Percentiles rank a stretch among this genome's conserved stretches.
Conservation (phyloP, 2,329 filamentous ascomycete species). For the Nothopassalora personata region DNA sequence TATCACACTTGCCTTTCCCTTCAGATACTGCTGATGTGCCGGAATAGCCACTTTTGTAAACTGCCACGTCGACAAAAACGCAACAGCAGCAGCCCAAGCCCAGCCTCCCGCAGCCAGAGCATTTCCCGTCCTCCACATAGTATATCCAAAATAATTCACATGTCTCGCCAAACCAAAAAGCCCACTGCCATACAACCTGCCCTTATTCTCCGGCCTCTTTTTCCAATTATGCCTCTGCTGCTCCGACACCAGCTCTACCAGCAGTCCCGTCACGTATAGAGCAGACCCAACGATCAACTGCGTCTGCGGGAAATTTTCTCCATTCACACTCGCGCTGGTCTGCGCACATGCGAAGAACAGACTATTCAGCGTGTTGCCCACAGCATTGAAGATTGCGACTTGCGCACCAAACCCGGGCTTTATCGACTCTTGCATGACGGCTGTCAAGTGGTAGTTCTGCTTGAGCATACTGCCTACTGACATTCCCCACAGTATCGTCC, state of each 20-base stretch:
- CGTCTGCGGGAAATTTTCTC: constrained; percentile 39
- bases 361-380: constrained; percentile 52
- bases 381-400: constrained; percentile 50
- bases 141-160: constrained; percentile 52
- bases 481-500: constrained; percentile 51
- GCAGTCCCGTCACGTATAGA: constrained; percentile 49
- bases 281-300: constrained; percentile 45
- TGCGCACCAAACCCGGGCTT: constrained; percentile 37
- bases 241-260: constrained; percentile 53
- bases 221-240: constrained; percentile 53
- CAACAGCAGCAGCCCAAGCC: constrained; percentile 39
- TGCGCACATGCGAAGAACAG: constrained; percentile 49
- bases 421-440: constrained; percentile 49
- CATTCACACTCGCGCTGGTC: constrained; percentile 42
- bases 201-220: constrained; percentile 46
- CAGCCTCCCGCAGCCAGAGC: constrained; percentile 47
- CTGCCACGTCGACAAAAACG: constrained; percentile 41
- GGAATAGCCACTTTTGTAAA: constrained; percentile 44
- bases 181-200: constrained; percentile 48
- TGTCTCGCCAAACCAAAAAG: constrained; percentile 48
- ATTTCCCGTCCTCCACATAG: constrained; percentile 48
- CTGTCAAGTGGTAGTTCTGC: constrained; percentile 52
- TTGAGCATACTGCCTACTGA: constrained; percentile 49
- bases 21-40: constrained; percentile 47
- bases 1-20: constrained; percentile 33